Evolutionary conservation across 2,329 filamentous ascomycete species (phyloP).

Genomic region (Pseudogymnoascus sp.): DNA sequence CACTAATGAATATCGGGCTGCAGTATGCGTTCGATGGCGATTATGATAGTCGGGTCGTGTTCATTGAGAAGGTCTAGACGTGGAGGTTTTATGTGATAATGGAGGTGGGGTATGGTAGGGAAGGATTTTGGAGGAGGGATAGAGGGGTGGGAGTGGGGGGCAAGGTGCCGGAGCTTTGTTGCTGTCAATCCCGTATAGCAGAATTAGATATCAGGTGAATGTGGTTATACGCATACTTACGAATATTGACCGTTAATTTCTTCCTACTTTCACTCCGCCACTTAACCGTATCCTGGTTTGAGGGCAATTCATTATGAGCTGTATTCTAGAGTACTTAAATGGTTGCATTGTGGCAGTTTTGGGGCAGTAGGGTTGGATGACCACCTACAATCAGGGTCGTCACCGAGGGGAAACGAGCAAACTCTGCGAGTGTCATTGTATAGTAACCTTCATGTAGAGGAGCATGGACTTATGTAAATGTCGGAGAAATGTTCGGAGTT

Average conservation of each 20-base stretch:
- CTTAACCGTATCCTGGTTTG: not conserved
- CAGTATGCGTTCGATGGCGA: not conserved
- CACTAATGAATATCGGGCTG: not conserved
- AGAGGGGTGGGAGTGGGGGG: too few species aligned
- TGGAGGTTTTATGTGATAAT: not conserved
- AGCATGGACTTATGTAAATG: too few species aligned
- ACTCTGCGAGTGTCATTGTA: too few species aligned
- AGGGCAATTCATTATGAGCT: not conserved
- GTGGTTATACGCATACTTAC: not conserved
- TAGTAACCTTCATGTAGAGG: too few species aligned
- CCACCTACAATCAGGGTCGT: not conserved
- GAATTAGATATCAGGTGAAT: not conserved
- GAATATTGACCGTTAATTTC: not conserved
- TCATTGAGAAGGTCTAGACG: not conserved
- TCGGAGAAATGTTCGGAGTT: too few species aligned
- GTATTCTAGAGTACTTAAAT: too few species aligned
- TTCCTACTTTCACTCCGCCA: not conserved
- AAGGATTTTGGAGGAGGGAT: too few species aligned
- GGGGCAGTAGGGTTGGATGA: not conserved
- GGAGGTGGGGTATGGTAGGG: too few species aligned
- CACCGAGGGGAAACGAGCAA: not conserved
- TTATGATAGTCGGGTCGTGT: not conserved
- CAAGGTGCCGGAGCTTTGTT: too few species aligned
- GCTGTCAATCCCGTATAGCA: too few species aligned
- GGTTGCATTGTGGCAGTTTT: too few species aligned